Evolutionary conservation across 768 basidiomycete species (phyloP).

Genomic region (Kondoa subrosea): DNA sequence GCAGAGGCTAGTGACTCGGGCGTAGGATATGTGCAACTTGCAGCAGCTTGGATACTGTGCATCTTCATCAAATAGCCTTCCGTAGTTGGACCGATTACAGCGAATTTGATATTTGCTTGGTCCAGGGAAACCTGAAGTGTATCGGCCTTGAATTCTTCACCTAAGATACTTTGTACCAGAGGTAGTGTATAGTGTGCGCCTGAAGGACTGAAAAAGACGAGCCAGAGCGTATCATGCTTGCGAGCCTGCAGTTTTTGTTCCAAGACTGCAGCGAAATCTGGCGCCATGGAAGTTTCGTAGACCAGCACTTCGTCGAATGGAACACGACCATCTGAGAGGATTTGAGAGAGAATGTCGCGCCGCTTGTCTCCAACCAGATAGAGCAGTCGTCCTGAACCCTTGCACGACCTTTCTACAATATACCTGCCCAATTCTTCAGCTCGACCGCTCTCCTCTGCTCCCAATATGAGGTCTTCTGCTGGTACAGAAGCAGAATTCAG

Average conservation of each 20-base stretch:
- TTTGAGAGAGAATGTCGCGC: conserved; percentile 45
- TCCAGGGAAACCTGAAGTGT: no score
- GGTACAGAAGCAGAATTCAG: conserved; percentile 15
- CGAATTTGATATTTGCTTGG: neutral
- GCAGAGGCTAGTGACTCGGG: neutral
- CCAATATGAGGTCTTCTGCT: conserved; percentile 35
- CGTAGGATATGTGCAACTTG: neutral
- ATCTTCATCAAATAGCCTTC: neutral
- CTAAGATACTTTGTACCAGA: neutral
- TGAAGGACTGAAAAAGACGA: conserved; percentile 22
- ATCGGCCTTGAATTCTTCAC: no score
- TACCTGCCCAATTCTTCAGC: conserved; percentile 27
- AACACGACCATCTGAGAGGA: conserved; percentile 40
- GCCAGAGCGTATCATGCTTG: conserved; percentile 12
- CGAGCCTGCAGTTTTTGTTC: neutral
- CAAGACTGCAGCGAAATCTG: conserved; percentile 13
- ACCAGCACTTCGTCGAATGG: conserved; percentile 44
- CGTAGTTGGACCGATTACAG: neutral
- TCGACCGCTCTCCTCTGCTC: conserved; percentile 44
- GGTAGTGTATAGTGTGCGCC: conserved; percentile 5
- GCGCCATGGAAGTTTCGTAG: conserved; percentile 42
- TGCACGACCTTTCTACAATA: neutral
- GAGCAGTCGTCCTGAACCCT: conserved; percentile 36
- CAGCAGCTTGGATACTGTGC: neutral
- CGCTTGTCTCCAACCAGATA: conserved; percentile 83